Percentiles rank a stretch among this genome's conserved stretches.
phyloP scores from a whole-genome alignment of 139 green algal genomes.

The Edaphochlamys debaryana region DNA sequence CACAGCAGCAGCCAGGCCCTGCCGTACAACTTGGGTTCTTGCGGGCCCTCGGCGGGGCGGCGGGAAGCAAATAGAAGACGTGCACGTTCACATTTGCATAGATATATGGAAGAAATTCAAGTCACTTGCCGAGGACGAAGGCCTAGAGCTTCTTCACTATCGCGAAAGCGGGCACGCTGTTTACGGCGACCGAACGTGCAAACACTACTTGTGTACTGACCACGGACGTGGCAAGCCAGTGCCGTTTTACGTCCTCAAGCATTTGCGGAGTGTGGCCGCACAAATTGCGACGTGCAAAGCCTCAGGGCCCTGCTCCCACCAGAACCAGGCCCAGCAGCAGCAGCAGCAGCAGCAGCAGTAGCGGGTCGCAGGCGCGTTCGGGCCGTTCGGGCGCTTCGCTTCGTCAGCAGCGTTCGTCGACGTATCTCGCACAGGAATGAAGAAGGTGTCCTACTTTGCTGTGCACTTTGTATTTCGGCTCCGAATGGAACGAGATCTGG shows the following conservation, averaged over 20 bases:
- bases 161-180: not conserved
- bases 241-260: not conserved
- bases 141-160: not conserved
- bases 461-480: not conserved
- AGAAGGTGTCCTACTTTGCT: not conserved
- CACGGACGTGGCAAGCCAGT: not conserved
- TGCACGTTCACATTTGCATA: too few relatives aligned
- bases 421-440: not conserved
- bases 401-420: not conserved
- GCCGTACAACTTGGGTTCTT: too few relatives aligned
- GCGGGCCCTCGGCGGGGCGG: too few relatives aligned
- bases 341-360: not conserved
- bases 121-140: not conserved
- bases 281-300: not conserved
- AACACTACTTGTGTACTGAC: not conserved
- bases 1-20: too few relatives aligned
- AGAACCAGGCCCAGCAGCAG: not conserved
- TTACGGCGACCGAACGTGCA: not conserved
- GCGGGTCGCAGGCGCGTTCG: too few relatives aligned
- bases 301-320: not conserved
- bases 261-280: not conserved
- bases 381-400: not conserved
- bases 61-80: too few relatives aligned
- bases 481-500: not conserved
- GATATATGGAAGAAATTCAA: too few relatives aligned